Evolutionary conservation across 2,329 filamentous ascomycete genomes (phyloP), one percentile per base, ranked within the genome.

Genomic region (Calcarisporium arbuscula): DNA sequence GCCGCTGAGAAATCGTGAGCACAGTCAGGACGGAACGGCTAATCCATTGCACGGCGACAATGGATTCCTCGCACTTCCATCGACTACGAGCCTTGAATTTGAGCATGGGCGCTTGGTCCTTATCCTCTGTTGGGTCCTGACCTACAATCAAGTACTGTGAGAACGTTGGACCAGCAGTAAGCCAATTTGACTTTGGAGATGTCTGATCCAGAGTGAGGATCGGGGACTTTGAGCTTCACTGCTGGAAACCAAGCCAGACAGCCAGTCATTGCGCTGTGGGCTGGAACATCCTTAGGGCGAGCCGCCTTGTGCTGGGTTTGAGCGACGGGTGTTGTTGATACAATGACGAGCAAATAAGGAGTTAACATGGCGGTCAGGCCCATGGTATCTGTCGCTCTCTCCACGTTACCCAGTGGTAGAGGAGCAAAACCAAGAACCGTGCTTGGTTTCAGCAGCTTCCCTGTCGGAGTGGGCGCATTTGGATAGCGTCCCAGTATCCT

Each of bases 141-240:
- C 90, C 80, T 9, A 96, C 78, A n/a, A 44, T 98, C 92, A 17
- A 98, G 65, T 5, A 98, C 81, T 0, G 89, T 96, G 45, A 98
- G 65, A n/a, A 96, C 79, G 51, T 96, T 96, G 3, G 92, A 96
- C 92, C 92, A 98, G 59, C 89, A 95, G 62, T 98, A 98, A 1
- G 86, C 90, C 14, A 98, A 72, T 58, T 98, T 96, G 23, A 82
- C 84, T 51, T 80, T 82, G 14, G 85, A 89, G 8, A 81, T 70
- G 7, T 80, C 74, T 48, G 79, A 82, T 5, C 77, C 79, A 1
- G 75, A 77, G 30, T 74, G 70, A 2, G 75, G 66, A 42, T 87
- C 80, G 8, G 78, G 74, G 12, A 77, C 75, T 58, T 96, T 96
- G 28, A 98, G 67, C 52, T 85, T 92, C 29, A 98, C 92, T 3